phyloP scores from a whole-genome alignment of 1,139 yeast genomes.

The Geotrichum reessii region DNA sequence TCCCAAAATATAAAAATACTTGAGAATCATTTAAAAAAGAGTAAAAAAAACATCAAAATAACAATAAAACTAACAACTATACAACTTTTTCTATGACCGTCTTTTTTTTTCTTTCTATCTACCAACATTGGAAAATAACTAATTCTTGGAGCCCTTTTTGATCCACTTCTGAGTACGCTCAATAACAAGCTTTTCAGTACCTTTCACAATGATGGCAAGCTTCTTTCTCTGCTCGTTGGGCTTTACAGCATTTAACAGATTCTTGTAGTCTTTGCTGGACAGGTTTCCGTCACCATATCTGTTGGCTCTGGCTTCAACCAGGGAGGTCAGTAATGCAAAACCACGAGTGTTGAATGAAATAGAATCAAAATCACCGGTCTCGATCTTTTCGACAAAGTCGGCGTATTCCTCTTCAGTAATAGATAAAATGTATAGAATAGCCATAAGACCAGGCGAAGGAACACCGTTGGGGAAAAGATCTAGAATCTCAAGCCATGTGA shows the following conservation, averaged over 20 bases:
- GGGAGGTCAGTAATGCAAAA: constrained; percentile 17
- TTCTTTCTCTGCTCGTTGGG: constrained; percentile 19
- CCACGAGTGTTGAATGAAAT: constrained; percentile 15
- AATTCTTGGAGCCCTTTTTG: constrained; percentile 9
- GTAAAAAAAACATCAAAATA: not conserved
- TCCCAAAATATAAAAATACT: not conserved
- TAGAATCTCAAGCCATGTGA: constrained; percentile 18
- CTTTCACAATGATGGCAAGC: constrained; percentile 29
- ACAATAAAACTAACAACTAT: not conserved
- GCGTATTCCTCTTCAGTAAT: constrained; percentile 27
- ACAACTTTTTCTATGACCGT: not conserved
- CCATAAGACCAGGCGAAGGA: constrained; percentile 40
- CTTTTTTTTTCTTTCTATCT: not conserved
- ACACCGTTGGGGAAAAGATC: constrained; percentile 37
- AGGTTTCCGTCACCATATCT: constrained; percentile 32
- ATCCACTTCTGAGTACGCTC: constrained; percentile 26
- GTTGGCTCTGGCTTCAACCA: constrained; percentile 26
- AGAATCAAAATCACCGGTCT: constrained; percentile 17
- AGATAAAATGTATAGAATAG: constrained; percentile 36
- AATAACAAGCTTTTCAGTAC: constrained; percentile 34
- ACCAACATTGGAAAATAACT: not conserved
- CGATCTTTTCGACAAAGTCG: constrained; percentile 23
- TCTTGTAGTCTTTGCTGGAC: constrained; percentile 28
- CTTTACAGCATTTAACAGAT: constrained; percentile 20
- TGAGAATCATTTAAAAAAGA: not conserved